These are phyloP conservation scores for Lasiodiplodia theobromae DNA, from an alignment of 2,329 filamentous ascomycete genomes.

Conservation along the genomic window DNA sequence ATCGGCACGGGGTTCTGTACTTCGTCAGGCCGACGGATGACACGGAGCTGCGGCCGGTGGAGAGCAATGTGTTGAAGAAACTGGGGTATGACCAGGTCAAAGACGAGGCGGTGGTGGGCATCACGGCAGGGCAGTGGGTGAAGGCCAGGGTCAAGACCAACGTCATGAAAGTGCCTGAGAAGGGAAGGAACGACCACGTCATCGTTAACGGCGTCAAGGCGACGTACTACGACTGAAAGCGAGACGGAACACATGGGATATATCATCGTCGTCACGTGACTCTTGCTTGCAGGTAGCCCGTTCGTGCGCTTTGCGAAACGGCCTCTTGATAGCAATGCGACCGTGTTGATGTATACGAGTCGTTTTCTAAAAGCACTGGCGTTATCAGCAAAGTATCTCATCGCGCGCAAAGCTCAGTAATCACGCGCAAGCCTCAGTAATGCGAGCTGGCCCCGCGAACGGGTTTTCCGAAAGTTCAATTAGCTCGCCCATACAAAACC, in stretches of 20 bases:
- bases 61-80: conserved; percentile 38
- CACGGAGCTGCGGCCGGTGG: conserved; percentile 9
- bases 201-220: conserved; percentile 19
- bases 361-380: too few relatives aligned
- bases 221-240: conserved; percentile 18
- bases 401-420: too few relatives aligned
- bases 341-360: too few relatives aligned
- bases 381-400: too few relatives aligned
- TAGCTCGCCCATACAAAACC: too few relatives aligned
- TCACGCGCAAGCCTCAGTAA: too few relatives aligned
- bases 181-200: conserved; percentile 11
- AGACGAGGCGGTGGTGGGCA: conserved; percentile 8
- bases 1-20: conserved; percentile 39
- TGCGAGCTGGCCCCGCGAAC: too few relatives aligned
- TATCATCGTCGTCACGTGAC: too few relatives aligned
- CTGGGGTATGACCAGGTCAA: conserved; percentile 37
- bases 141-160: conserved; percentile 31
- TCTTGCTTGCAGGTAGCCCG: too few relatives aligned
- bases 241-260: not conserved
- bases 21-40: conserved; percentile 40
- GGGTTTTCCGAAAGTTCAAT: too few relatives aligned
- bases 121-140: conserved; percentile 22
- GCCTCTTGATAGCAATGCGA: too few relatives aligned
- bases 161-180: conserved; percentile 31
- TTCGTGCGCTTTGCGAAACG: too few relatives aligned